Evolutionary conservation across 768 basidiomycete genomes (phyloP).

Genomic region (Myochromella boudieri): DNA sequence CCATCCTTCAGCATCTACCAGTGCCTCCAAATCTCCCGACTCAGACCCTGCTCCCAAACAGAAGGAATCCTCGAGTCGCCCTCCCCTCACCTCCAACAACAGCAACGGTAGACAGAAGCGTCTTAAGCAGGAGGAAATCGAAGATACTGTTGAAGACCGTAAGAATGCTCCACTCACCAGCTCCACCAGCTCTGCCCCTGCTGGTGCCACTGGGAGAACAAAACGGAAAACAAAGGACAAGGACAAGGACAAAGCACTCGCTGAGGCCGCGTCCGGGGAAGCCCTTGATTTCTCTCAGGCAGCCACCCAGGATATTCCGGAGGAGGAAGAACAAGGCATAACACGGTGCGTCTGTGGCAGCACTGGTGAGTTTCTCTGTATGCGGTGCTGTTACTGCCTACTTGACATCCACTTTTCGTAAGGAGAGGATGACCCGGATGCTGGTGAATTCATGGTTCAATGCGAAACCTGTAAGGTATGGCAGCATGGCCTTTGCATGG

Average conservation of each 20-base stretch:
- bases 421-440: constrained; percentile 74
- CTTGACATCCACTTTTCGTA: constrained; percentile 26
- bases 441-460: constrained; percentile 96
- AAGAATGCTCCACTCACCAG: constrained; percentile 42
- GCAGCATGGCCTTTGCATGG: constrained; percentile 98
- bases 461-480: constrained; percentile 97
- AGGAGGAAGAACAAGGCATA: constrained; percentile 61
- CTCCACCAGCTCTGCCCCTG: constrained; percentile 28
- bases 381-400: constrained; percentile 12
- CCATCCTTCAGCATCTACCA: constrained; percentile 62
- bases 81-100: constrained; percentile 37
- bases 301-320: constrained; percentile 40
- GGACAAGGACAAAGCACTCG: constrained; percentile 44
- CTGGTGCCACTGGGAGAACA: constrained; percentile 31
- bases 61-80: constrained; percentile 43
- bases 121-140: constrained; percentile 72
- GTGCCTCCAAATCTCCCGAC: constrained; percentile 74
- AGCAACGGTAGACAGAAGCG: constrained; percentile 53
- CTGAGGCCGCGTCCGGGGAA: constrained; percentile 20
- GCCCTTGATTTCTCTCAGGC: constrained; percentile 30
- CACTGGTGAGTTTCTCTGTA: constrained; percentile 50
- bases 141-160: constrained; percentile 58
- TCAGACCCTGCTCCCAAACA: constrained; percentile 58
- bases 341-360: constrained; percentile 89
- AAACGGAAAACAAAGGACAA: constrained; percentile 74